Conservation (phyloP, 495 filamentous ascomycete species). For the Poronia punctata region DNA sequence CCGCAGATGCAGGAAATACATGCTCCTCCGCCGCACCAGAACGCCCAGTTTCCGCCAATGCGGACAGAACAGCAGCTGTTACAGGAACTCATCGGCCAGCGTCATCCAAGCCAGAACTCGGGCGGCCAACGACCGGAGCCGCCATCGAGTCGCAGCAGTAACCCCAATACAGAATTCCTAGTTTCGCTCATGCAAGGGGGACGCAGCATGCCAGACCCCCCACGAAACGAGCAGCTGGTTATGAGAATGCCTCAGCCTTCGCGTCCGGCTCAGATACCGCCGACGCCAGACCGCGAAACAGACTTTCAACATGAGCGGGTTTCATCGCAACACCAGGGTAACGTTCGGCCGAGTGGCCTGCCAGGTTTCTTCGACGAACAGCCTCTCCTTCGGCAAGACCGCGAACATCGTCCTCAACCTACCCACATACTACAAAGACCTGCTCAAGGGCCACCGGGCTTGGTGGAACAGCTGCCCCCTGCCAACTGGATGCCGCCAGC, state of each 20-base stretch:
- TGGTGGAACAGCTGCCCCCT: constrained; percentile 44
- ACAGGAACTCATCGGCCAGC: constrained; percentile 47
- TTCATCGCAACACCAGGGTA: constrained; percentile 20
- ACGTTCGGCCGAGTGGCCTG: constrained; percentile 20
- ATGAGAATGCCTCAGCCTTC: constrained; percentile 34
- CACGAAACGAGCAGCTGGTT: constrained; percentile 34
- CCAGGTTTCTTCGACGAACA: constrained; percentile 37
- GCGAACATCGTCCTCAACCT: constrained; percentile 34
- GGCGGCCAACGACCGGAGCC: constrained; percentile 28
- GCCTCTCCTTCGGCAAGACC: constrained; percentile 34
- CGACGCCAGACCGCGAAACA: constrained; percentile 34
- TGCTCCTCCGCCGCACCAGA: constrained; percentile 31
- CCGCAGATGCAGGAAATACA: constrained; percentile 38
- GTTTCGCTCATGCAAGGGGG: constrained; percentile 49
- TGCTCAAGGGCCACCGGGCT: constrained; percentile 34
- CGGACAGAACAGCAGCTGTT: constrained; percentile 45
- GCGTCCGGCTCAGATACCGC: constrained; percentile 26
- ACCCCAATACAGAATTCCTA: constrained; percentile 47
- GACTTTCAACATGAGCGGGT: constrained; percentile 33
- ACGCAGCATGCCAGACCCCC: constrained; percentile 34
- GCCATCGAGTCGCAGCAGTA: constrained; percentile 31
- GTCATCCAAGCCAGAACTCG: constrained; percentile 34
- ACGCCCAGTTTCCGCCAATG: constrained; percentile 30
- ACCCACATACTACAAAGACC: constrained; percentile 53
- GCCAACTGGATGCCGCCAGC: constrained; percentile 32